These are phyloP conservation scores for Fusarium sp. DNA, from an alignment of 2,329 filamentous ascomycete species.

Conservation along the genomic window DNA sequence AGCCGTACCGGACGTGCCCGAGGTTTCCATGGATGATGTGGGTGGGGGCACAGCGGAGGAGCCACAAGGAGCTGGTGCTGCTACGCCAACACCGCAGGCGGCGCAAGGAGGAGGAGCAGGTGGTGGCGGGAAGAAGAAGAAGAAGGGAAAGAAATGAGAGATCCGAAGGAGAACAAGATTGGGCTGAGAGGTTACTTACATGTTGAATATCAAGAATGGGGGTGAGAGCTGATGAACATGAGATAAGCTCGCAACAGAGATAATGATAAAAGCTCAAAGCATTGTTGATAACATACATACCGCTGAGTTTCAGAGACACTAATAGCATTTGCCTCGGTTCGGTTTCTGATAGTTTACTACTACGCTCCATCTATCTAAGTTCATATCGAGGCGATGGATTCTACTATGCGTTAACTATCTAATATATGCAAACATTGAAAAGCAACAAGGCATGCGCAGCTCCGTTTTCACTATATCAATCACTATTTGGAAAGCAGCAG, in stretches of 20 bases:
- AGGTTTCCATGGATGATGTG: conserved; percentile 56
- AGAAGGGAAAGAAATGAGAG: conserved; percentile 59
- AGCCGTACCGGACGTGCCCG: conserved; percentile 58
- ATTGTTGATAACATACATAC: not conserved
- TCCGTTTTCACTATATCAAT: not conserved
- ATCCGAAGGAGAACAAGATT: not conserved
- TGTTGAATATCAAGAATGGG: not conserved
- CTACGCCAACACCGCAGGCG: conserved; percentile 42
- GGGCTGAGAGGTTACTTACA: not conserved
- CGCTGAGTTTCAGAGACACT: no score
- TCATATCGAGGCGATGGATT: no score
- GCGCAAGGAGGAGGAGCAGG: conserved; percentile 48
- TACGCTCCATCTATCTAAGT: no score
- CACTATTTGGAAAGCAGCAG: not conserved
- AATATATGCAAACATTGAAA: no score
- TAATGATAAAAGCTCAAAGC: not conserved
- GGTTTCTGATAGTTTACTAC: no score
- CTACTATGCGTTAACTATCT: no score
- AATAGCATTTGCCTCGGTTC: no score
- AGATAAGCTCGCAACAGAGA: not conserved
- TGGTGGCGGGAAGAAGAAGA: conserved; percentile 68
- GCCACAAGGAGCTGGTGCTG: conserved; percentile 27
- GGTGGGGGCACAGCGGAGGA: conserved; percentile 42
- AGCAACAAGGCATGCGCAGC: no score
- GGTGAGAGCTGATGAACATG: not conserved